These are phyloP conservation scores for Suillus fuscotomentosus DNA, from an alignment of 768 basidiomycete species.

Conservation along the genomic window DNA sequence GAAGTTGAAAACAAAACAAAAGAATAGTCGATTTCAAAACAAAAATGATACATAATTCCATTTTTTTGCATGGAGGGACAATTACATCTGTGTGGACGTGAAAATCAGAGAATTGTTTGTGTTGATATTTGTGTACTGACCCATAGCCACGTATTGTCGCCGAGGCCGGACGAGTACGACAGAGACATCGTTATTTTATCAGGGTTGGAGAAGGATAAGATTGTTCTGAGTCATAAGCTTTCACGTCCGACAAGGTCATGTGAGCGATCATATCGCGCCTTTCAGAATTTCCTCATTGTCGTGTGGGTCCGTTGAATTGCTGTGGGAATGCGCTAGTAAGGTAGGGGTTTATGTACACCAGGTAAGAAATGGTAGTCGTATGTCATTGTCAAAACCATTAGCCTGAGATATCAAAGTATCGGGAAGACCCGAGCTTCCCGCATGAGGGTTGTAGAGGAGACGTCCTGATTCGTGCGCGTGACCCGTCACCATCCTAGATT, in stretches of 20 bases:
- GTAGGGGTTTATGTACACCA: not conserved
- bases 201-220: not conserved
- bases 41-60: no score
- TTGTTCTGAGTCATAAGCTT: not conserved
- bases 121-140: not conserved
- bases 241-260: not conserved
- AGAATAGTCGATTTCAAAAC: no score
- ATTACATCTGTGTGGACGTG: not conserved
- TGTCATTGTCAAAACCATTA: not conserved
- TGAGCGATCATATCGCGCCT: no score
- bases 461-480: not conserved
- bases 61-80: not conserved
- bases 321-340: not conserved
- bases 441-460: not conserved
- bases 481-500: not conserved
- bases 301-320: not conserved
- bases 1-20: no score
- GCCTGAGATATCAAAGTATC: not conserved
- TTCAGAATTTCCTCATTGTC: no score
- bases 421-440: not conserved
- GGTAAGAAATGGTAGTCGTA: not conserved
- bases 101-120: not conserved
- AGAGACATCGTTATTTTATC: not conserved
- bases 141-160: not conserved
- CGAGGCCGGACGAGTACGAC: not conserved